Evolutionary conservation across 2,329 filamentous ascomycete genomes (phyloP).

Genomic region (Aureobasidium sp.): DNA sequence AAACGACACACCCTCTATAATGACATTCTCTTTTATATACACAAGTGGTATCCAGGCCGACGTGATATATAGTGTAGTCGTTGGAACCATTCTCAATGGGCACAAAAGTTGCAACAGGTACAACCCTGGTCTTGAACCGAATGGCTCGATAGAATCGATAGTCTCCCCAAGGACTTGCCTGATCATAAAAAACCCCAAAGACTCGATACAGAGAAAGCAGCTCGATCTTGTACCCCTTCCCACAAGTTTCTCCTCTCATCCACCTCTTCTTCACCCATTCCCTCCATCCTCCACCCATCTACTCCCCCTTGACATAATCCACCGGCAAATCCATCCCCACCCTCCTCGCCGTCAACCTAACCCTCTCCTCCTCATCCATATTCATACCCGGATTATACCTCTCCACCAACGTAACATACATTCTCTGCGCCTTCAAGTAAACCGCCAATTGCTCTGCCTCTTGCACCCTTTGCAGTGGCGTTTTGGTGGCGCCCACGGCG

Average conservation of each 20-base stretch:
- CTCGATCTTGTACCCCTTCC: too few species aligned
- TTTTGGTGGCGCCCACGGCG: slow-evolving; percentile 16
- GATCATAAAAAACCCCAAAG: not conserved
- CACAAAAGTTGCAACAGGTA: not conserved
- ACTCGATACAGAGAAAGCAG: too few species aligned
- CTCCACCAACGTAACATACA: slow-evolving; percentile 72
- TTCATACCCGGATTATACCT: slow-evolving; percentile 89
- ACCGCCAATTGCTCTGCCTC: slow-evolving; percentile 69
- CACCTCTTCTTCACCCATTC: not conserved
- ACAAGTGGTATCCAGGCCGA: too few species aligned
- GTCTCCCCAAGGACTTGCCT: too few species aligned
- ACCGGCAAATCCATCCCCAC: slow-evolving; percentile 82
- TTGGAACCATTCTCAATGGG: not conserved
- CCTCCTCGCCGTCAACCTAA: slow-evolving; percentile 71
- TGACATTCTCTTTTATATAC: too few species aligned
- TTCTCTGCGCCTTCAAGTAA: slow-evolving; percentile 77
- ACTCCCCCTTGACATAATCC: slow-evolving; percentile 4
- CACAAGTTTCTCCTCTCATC: too few species aligned
- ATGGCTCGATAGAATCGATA: too few species aligned
- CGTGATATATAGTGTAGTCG: too few species aligned
- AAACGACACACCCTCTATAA: too few species aligned
- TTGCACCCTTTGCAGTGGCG: slow-evolving; percentile 25
- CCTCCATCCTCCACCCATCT: not conserved
- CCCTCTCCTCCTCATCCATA: slow-evolving; percentile 75
- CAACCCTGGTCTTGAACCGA: not conserved